Percentiles rank a stretch among this genome's conserved stretches.
phyloP scores from a whole-genome alignment of 2,329 filamentous ascomycete genomes.

The Aspergillus sp. region DNA sequence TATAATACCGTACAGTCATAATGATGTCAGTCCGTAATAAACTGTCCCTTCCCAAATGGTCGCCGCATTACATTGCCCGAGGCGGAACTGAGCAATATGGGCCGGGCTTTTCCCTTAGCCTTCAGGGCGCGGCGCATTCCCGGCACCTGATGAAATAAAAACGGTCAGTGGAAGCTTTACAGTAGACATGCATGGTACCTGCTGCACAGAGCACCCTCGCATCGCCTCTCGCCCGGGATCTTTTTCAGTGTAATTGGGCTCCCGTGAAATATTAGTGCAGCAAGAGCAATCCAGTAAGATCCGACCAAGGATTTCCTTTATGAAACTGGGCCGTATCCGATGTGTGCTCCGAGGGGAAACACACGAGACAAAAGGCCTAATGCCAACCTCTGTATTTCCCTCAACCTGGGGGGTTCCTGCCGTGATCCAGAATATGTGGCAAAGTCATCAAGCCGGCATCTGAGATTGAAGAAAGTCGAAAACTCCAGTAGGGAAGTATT shows the following conservation, averaged over 20 bases:
- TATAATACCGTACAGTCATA: background rate
- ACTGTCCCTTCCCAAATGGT: too few relatives aligned
- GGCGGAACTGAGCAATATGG: background rate
- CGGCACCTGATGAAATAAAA: background rate
- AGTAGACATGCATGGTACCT: background rate
- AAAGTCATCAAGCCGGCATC: conserved; percentile 36
- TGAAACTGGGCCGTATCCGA: too few relatives aligned
- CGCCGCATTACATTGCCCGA: background rate
- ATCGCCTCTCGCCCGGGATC: background rate
- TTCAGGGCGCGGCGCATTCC: too few relatives aligned
- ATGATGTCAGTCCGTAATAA: background rate
- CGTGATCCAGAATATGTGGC: background rate
- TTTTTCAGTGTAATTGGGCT: background rate
- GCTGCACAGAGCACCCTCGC: background rate
- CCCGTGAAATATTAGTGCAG: too few relatives aligned
- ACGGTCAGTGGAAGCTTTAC: background rate
- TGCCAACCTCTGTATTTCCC: background rate
- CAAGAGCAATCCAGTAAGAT: background rate
- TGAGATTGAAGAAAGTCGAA: conserved; percentile 44
- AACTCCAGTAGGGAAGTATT: conserved; percentile 43
- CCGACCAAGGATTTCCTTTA: too few relatives aligned
- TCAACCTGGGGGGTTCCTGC: background rate
- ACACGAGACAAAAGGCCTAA: background rate
- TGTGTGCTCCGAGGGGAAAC: too few relatives aligned
- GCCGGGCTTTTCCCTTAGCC: too few relatives aligned